phyloP scores from a whole-genome alignment of 176 grass and related monocot genomes.

The Avena eriantha region DNA sequence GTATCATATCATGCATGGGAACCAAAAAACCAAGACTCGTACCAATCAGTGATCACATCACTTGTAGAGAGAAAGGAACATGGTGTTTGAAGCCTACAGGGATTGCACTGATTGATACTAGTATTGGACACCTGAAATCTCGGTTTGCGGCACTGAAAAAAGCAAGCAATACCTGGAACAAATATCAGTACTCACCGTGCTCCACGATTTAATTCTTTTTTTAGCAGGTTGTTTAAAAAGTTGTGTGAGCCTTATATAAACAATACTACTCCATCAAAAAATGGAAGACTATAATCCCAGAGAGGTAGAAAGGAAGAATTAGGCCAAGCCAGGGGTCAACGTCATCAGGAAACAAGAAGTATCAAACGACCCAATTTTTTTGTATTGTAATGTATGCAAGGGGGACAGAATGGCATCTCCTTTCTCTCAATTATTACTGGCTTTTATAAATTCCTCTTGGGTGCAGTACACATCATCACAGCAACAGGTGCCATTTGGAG shows the following conservation, averaged over 20 bases:
- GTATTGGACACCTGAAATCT: not conserved
- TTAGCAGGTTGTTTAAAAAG: too few relatives aligned
- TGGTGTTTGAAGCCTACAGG: not conserved
- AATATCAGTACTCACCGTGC: too few relatives aligned
- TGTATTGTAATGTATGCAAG: not conserved
- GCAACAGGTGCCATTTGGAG: too few relatives aligned
- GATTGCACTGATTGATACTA: not conserved
- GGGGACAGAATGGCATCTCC: not conserved
- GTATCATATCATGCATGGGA: not conserved
- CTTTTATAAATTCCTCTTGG: not conserved
- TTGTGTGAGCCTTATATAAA: too few relatives aligned
- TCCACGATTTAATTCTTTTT: too few relatives aligned
- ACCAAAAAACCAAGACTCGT: not conserved
- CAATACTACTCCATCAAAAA: too few relatives aligned
- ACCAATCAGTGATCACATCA: not conserved
- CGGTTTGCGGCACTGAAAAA: too few relatives aligned
- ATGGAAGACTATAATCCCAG: too few relatives aligned
- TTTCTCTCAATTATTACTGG: constrained; percentile 1
- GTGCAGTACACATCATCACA: not conserved
- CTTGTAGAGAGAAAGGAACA: not conserved
- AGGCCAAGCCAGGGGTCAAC: not conserved
- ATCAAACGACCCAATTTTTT: not conserved
- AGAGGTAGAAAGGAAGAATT: not conserved
- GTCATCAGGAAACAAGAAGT: not conserved
- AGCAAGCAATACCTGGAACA: too few relatives aligned